Base-by-base conservation (phyloP, 2,329 filamentous ascomycete species). In the Mycosphaerelloides madeirae region DNA sequence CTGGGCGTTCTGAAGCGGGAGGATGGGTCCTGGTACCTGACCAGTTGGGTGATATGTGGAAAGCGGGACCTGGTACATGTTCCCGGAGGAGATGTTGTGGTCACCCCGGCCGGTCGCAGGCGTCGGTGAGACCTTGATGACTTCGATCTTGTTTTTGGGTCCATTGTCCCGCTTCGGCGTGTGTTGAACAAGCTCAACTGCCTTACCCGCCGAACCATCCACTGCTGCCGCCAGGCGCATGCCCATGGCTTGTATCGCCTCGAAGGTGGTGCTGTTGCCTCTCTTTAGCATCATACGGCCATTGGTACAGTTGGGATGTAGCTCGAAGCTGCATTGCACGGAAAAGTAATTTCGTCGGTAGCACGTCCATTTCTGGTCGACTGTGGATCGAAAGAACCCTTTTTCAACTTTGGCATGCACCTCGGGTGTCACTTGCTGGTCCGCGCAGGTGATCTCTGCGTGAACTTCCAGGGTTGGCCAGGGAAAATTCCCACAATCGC, bases 281-380 rank as follows among this genome's bases (percentile, higher is more conserved):
- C 69, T 65, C 49, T 76, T 75, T 40, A 83, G 65, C 57, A 79
- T 85, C 1, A 83, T 68, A 19, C 80, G 76, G 13, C 69, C 67
- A 8, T 78, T 71, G 43, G 57, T 73, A 63, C 61, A 73, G 73
- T 69, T 83, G 68, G 85, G 85, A 31, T 75, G 73, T 18, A 95
- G 70, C 11, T 77, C 77, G 66, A 84, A 95, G 3, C 84, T 87
- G 64, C 87, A 91, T 40, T 83, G 80, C 41, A 93, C 88, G 0
- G 86, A 84, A 63, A 95, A 93, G 67, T 95, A 95, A 64, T 95
- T 95, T 33, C 90, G 78, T 28, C 89, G 78, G 63, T 95, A 95
- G 68, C 89, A 95, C 0, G 89, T 95, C 88, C 88, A 95, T 57
- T 90, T 87, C 14, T 79, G 76, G 43, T 94, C 89, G 13, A 54